Evolutionary conservation across 768 basidiomycete species (phyloP).

Genomic region (Austroboletus eburneus): DNA sequence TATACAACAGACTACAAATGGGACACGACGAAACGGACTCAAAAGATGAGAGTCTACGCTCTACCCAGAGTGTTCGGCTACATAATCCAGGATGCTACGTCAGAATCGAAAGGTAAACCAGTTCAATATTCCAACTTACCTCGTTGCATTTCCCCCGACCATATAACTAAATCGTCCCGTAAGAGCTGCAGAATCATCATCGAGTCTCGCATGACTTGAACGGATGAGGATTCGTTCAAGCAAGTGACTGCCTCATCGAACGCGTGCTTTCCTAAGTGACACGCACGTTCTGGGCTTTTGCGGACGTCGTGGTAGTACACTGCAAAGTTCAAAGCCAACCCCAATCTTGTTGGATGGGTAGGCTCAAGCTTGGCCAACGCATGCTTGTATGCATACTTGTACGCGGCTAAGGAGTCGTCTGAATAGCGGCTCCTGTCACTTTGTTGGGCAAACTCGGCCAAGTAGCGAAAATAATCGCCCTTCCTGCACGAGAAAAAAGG

Average conservation of each 20-base stretch:
- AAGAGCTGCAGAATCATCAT: slow-evolving; percentile 80
- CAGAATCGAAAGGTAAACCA: slow-evolving; percentile 5
- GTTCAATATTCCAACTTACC: slow-evolving; percentile 21
- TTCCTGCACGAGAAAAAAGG: slow-evolving; percentile 43
- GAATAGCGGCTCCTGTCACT: slow-evolving; percentile 66
- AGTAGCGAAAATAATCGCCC: slow-evolving; percentile 89
- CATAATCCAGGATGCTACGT: slow-evolving; percentile 12
- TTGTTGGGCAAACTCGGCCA: slow-evolving; percentile 78
- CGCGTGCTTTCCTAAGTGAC: slow-evolving; percentile 86
- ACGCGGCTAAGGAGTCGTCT: slow-evolving; percentile 74
- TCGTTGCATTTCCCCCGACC: slow-evolving; percentile 71
- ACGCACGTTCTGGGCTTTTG: slow-evolving; percentile 81
- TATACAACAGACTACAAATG: slow-evolving; percentile 5
- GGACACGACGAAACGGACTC: background rate
- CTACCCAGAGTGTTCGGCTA: slow-evolving; percentile 26
- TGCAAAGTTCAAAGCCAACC: slow-evolving; percentile 89
- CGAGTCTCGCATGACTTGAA: slow-evolving; percentile 59
- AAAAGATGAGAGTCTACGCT: background rate
- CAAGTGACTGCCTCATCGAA: slow-evolving; percentile 86
- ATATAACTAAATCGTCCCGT: slow-evolving; percentile 81
- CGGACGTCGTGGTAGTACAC: slow-evolving; percentile 89
- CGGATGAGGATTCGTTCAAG: slow-evolving; percentile 41
- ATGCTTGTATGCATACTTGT: slow-evolving; percentile 84
- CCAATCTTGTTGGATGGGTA: slow-evolving; percentile 83
- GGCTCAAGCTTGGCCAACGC: slow-evolving; percentile 69